Base-by-base conservation (phyloP, 768 basidiomycete species). In the Pulveroboletus sp. region DNA sequence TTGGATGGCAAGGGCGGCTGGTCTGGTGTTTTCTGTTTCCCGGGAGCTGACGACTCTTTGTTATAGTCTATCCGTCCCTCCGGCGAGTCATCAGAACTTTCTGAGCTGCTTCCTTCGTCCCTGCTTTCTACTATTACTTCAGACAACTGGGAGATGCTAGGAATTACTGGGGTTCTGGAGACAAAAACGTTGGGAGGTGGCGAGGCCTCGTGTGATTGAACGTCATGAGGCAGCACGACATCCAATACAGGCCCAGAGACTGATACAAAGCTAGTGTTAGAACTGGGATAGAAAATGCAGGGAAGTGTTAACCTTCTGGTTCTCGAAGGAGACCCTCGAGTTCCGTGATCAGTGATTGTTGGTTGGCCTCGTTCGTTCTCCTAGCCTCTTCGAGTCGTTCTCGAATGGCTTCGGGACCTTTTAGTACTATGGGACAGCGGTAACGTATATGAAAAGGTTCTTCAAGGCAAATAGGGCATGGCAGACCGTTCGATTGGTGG, bases 391-490 rank as follows among this genome's bases (percentile, higher is more conserved):
- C 62, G 36, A 84, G 61, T 45, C 80, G 78, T 42, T 64, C 65
- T 51, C 66, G 69, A 55, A 84, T 71, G 8, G 72, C 61, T 8
- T 66, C 62, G 1, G 73, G 58, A 10, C 79, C 77, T 32, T 69
- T 69, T 21, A 66, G 49, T 21, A 84, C 68, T 20, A 74, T 60
- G 6, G 78, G 78, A 59, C 83, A 85, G 37, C 61, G 62, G 42
- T 70, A 69, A n/a, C 73, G 75, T 44, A 71, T 64, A 52, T 85
- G 83, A 33, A 69, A 66, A 7, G 77, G 74, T 5, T 55, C 52
- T 38, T 62, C 62, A 17, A 67, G 63, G 61, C 82, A 84, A 19
- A 80, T 64, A 34, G 74, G 75, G 51, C 82, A 79, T 2, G 49
- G 44, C 1, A 48, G 50, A 47, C 40, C 42, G 36, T 51, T 46